These are phyloP conservation scores for Gleditsia sinensis DNA, from an alignment of 306 rosid species.

Conservation along the genomic window DNA sequence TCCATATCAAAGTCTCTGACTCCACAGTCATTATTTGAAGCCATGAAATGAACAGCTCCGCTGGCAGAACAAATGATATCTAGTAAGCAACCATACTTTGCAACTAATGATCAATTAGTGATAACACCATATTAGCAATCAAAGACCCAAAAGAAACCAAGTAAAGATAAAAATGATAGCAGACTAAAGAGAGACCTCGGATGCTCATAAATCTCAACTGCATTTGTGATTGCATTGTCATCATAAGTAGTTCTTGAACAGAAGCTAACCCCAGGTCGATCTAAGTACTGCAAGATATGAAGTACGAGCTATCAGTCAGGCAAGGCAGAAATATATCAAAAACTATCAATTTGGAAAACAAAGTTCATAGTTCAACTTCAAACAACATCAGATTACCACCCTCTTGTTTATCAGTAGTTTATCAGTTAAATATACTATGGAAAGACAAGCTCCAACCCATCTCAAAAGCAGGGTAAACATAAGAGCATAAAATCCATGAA, in stretches of 20 bases:
- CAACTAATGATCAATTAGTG: background rate
- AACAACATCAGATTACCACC: background rate
- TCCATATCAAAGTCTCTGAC: slow-evolving; percentile 88
- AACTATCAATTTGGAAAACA: slow-evolving; percentile 17
- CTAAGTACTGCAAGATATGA: slow-evolving; percentile 66
- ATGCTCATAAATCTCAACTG: slow-evolving; percentile 74
- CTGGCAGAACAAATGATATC: slow-evolving; percentile 45
- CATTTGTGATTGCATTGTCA: slow-evolving; percentile 89
- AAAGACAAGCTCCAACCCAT: background rate
- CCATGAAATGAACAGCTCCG: slow-evolving; percentile 90
- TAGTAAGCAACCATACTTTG: slow-evolving; percentile 16
- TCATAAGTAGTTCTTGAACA: slow-evolving; percentile 80
- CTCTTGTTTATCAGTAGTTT: background rate
- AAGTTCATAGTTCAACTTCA: background rate
- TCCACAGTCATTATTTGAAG: slow-evolving; percentile 84
- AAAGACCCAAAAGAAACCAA: slow-evolving; percentile 13
- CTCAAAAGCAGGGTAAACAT: background rate
- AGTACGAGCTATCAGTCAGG: slow-evolving; percentile 1
- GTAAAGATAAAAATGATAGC: slow-evolving; percentile 2
- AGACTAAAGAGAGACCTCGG: slow-evolving; percentile 55
- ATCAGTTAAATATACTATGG: slow-evolving; percentile 7
- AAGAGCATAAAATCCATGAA: background rate
- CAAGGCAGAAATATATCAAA: slow-evolving; percentile 13
- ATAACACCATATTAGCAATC: slow-evolving; percentile 18
- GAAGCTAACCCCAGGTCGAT: slow-evolving; percentile 82